phyloP scores from a whole-genome alignment of 306 rosid genomes.

The Gillenia trifoliata region DNA sequence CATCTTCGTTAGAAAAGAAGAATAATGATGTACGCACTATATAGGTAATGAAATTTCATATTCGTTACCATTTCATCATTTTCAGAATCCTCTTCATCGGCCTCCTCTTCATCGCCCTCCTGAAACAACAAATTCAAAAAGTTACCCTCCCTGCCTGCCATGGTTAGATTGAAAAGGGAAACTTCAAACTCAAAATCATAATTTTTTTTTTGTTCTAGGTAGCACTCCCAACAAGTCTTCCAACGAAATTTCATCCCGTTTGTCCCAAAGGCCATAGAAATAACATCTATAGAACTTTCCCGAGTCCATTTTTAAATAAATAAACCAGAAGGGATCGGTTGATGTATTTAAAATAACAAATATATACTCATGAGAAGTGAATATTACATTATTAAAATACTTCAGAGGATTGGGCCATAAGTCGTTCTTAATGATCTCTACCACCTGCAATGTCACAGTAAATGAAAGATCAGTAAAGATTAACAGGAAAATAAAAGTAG shows the following conservation, averaged over 20 bases:
- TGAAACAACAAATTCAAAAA: conserved; percentile 23
- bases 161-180: background rate
- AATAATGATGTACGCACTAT: background rate
- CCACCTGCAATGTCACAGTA: conserved; percentile 42
- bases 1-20: background rate
- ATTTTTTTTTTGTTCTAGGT: background rate
- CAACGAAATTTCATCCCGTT: background rate
- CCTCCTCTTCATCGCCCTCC: conserved; percentile 71
- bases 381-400: conserved; percentile 57
- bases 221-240: background rate
- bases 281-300: too few species aligned
- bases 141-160: background rate
- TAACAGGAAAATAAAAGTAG: background rate
- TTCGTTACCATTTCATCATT: conserved; percentile 43
- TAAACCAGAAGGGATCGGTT: background rate
- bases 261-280: background rate
- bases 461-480: background rate
- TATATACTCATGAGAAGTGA: background rate
- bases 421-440: conserved; percentile 66
- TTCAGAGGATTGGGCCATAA: conserved; percentile 77
- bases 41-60: background rate
- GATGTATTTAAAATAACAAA: background rate
- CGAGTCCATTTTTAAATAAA: background rate
- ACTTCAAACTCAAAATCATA: background rate
- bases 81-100: conserved; percentile 54